These are phyloP conservation scores for Herpetomonas samuelpessoai DNA, from an alignment of 208 protist species.

Conservation along the genomic window DNA sequence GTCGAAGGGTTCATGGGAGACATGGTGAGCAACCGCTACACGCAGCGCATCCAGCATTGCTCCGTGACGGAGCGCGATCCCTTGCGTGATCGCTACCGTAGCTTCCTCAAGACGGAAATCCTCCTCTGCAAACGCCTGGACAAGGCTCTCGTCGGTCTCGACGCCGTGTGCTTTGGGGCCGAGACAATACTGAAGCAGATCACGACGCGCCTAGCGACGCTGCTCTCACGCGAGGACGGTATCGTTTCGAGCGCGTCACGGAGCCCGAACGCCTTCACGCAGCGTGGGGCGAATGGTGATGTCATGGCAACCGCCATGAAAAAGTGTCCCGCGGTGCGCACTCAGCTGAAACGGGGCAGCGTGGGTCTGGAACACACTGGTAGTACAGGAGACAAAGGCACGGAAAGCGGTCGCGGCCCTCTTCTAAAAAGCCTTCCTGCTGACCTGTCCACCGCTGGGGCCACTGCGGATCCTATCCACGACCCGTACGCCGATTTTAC, in stretches of 20 bases:
- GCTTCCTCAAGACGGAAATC: conserved; percentile 34
- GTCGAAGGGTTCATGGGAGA: conserved; percentile 41
- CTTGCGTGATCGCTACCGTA: conserved; percentile 16
- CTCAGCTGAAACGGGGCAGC: not conserved
- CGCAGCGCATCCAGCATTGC: conserved; percentile 30
- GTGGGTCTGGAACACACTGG: too few species aligned
- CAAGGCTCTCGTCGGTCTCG: conserved; percentile 28
- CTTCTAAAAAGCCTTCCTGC: not conserved
- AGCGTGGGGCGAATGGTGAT: not conserved
- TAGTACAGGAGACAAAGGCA: too few species aligned
- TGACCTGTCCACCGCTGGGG: not conserved
- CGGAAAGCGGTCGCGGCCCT: not conserved
- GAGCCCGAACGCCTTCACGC: not conserved
- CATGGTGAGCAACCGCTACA: conserved; percentile 32
- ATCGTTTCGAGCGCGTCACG: too few species aligned
- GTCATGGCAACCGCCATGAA: not conserved
- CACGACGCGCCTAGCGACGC: conserved; percentile 17
- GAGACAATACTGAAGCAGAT: conserved; percentile 15
- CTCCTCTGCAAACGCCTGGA: conserved; percentile 28
- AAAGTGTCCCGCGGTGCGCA: conserved; percentile 1
- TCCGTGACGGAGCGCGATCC: conserved; percentile 23
- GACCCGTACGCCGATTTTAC: conserved; percentile 18
- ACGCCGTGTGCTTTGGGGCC: conserved; percentile 19
- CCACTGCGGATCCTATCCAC: conserved; percentile 8
- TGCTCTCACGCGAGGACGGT: not conserved